These are phyloP conservation scores for Acanthamoeba lugdunensis DNA, from an alignment of 208 protist species.

Conservation along the genomic window DNA sequence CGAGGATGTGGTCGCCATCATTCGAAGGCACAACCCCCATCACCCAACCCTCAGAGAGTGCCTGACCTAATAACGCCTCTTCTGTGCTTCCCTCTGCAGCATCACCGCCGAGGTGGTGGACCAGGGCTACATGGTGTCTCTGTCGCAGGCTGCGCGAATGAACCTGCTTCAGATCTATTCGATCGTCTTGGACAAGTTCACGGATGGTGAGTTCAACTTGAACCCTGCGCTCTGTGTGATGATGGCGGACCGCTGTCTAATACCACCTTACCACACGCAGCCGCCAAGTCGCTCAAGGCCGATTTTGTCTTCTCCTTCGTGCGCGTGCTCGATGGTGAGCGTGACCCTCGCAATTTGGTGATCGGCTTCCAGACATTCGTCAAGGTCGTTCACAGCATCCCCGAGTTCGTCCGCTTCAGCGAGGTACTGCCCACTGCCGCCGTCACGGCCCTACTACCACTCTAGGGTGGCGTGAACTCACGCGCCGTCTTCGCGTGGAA, in stretches of 20 bases:
- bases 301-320: constrained; percentile 81
- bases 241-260: neutral
- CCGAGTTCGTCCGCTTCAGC: constrained; percentile 74
- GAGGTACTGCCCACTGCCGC: constrained; percentile 49
- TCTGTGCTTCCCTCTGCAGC: neutral
- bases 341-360: constrained; percentile 80
- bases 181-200: constrained; percentile 15
- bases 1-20: neutral
- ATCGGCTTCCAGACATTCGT: constrained; percentile 74
- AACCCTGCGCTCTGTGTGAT: neutral
- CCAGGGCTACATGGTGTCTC: constrained; percentile 58
- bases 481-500: neutral
- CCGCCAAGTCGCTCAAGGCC: constrained; percentile 73
- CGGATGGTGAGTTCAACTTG: neutral
- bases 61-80: neutral
- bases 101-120: constrained; percentile 58
- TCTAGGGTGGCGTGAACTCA: no score
- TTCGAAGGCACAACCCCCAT: neutral
- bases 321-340: constrained; percentile 80
- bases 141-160: constrained; percentile 43
- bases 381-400: constrained; percentile 73
- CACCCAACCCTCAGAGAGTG: neutral
- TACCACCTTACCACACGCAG: neutral
- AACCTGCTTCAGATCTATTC: constrained; percentile 46
- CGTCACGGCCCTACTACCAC: neutral